Percentiles rank a stretch among this genome's conserved stretches.
Evolutionary conservation across 352 stramenopile genomes (phyloP).

Genomic region (Phytopythium ostracodes): DNA sequence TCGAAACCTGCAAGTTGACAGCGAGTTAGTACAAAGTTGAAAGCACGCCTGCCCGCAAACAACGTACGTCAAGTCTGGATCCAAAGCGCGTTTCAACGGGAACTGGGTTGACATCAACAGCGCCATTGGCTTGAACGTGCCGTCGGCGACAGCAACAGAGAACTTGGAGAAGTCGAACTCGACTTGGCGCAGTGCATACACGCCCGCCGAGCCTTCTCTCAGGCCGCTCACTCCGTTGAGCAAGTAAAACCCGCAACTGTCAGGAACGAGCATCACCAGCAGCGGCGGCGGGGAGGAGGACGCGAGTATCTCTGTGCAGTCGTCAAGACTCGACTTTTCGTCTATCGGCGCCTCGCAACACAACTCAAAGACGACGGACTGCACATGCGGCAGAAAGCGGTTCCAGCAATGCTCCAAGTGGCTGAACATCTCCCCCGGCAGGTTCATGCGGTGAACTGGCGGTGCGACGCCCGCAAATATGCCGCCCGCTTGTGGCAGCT

Average conservation of each 20-base stretch:
- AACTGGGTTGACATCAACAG: slow-evolving; percentile 46
- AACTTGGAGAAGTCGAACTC: slow-evolving; percentile 60
- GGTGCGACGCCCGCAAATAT: slow-evolving; percentile 15
- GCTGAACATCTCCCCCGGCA: slow-evolving; percentile 25
- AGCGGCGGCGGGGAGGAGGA: background rate
- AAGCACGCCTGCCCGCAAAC: background rate
- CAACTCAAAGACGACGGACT: slow-evolving; percentile 55
- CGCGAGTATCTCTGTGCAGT: slow-evolving; percentile 27
- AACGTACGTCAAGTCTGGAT: slow-evolving; percentile 37
- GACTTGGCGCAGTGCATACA: slow-evolving; percentile 42
- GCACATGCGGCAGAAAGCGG: slow-evolving; percentile 49
- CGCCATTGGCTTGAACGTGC: slow-evolving; percentile 37
- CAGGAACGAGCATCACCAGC: background rate
- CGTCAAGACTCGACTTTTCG: slow-evolving; percentile 36
- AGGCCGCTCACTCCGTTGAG: background rate
- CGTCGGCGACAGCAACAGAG: slow-evolving; percentile 43
- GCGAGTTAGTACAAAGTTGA: background rate
- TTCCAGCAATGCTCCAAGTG: slow-evolving; percentile 54
- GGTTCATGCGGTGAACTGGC: slow-evolving; percentile 38
- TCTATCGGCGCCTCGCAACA: slow-evolving; percentile 46
- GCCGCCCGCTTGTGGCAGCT: background rate
- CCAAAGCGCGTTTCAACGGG: slow-evolving; percentile 27
- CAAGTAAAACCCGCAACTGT: background rate
- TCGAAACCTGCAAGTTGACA: no score
- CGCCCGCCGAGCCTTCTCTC: slow-evolving; percentile 4